phyloP scores from a whole-genome alignment of 2,329 filamentous ascomycete genomes.

The Intubia oerlemansii region DNA sequence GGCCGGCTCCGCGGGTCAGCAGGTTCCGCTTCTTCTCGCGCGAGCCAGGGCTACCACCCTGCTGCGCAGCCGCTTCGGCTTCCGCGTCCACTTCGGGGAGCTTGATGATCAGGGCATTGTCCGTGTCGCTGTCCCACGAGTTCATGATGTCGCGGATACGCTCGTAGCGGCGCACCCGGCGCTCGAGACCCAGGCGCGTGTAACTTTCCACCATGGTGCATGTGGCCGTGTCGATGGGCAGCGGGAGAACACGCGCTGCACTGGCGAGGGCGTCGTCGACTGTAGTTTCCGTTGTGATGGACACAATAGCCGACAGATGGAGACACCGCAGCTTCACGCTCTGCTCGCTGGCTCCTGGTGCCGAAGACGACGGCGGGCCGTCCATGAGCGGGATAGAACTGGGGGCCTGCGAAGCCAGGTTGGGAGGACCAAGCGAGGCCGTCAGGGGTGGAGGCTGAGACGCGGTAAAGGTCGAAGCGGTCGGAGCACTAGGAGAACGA shows the following conservation, averaged over 20 bases:
- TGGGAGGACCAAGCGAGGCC: too few species aligned
- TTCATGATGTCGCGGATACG: constrained; percentile 73
- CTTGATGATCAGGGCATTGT: constrained; percentile 52
- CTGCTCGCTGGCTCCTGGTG: too few species aligned
- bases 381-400: too few species aligned
- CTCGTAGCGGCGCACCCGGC: constrained; percentile 70
- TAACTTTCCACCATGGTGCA: constrained; percentile 66
- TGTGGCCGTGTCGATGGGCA: constrained; percentile 38
- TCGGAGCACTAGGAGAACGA: neutral
- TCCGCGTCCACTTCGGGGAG: constrained; percentile 22
- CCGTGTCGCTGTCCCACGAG: constrained; percentile 69
- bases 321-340: too few species aligned
- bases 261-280: constrained; percentile 50
- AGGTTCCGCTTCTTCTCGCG: too few species aligned
- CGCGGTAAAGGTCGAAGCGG: constrained; percentile 33
- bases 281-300: constrained; percentile 54
- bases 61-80: constrained; percentile 11
- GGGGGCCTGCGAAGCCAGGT: too few species aligned
- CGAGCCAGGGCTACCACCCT: too few species aligned
- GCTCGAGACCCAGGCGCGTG: constrained; percentile 52
- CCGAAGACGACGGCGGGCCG: too few species aligned
- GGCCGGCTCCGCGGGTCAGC: too few species aligned
- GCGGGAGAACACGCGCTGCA: constrained; percentile 38
- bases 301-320: constrained; percentile 49
- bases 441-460: too few species aligned